Evolutionary conservation across 2,329 filamentous ascomycete genomes (phyloP), one percentile per base, ranked within the genome.

Genomic region (Leptographium flavum): DNA sequence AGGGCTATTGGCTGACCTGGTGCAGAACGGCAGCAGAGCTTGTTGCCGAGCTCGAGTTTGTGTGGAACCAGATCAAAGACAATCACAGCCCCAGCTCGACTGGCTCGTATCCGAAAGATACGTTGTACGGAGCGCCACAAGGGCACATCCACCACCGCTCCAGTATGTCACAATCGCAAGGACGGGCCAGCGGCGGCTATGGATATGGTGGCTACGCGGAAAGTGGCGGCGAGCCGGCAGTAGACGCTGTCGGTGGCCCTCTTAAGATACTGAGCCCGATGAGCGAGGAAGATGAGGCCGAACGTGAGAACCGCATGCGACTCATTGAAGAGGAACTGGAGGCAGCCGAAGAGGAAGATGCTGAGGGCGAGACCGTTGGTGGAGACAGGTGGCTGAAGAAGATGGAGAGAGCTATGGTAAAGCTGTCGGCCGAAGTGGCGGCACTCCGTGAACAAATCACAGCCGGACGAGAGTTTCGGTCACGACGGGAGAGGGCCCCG

Each of bases 51-150:
- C 76, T 98, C n/a, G 92, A 98, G 64, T 98, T 96, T 56, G 90
- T 98, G 33, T 98, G 92, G 92, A 87, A 95, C 55, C 92, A 96
- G 61, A 90, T 98, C 55, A 94, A 92, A 62, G 83, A 82, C 54
- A 95, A 90, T 56, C 76, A 77, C 11, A 77, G 81, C 4, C 76
- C 74, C 17, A 47, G 46, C 33, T 79, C 81, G 32, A 66, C 79
- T 33, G 60, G 73, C 35, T 71, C 73, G 11, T 76, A 71, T 2
- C 70, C 73, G n/a, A 68, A 71, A 51, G 64, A 65, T 23, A 62
- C 59, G 45, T 35, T 45, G 9, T 47, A 46, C 31, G 45, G 45
- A 23, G 41, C 42, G 25, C 40, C 42, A 15, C 38, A 42, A 17
- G 42, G 44, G 31, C 27, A 28, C 32, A 30, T 5, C 17, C 41